Conservation (phyloP, 805 yeast species). For the Monosporozyma solicola region DNA sequence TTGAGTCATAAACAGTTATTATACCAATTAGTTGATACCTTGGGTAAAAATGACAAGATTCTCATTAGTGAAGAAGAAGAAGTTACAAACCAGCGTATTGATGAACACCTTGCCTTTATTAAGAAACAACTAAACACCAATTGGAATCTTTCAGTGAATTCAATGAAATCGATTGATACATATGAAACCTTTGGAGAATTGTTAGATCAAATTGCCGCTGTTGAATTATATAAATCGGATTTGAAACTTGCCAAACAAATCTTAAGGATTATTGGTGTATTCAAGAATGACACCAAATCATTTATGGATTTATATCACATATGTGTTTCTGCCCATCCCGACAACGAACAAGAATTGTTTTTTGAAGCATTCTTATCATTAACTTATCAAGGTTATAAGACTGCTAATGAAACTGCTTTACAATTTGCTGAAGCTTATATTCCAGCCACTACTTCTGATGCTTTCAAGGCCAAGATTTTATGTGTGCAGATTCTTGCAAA, state of each 20-base stretch:
- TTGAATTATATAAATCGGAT: conserved; percentile 29
- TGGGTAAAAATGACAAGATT: conserved; percentile 11
- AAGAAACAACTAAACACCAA: background rate
- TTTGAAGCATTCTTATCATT: conserved; percentile 34
- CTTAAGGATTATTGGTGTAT: conserved; percentile 16
- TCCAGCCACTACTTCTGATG: conserved; percentile 19
- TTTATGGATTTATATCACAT: conserved; percentile 34
- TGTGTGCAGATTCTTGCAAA: conserved; percentile 37
- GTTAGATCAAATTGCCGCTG: conserved; percentile 24
- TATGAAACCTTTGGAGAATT: conserved; percentile 9
- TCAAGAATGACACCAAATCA: conserved; percentile 15
- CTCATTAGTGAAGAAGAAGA: conserved; percentile 11
- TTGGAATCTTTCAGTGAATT: background rate
- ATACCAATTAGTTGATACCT: conserved; percentile 6
- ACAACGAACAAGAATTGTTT: conserved; percentile 35
- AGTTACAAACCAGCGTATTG: conserved; percentile 3
- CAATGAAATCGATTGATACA: background rate
- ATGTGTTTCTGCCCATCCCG: conserved; percentile 33
- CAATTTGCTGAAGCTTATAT: conserved; percentile 34
- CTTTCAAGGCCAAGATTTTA: conserved; percentile 28
- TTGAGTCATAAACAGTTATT: conserved; percentile 7
- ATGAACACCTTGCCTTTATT: conserved; percentile 3
- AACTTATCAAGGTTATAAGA: conserved; percentile 33
- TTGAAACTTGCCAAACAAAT: conserved; percentile 15
- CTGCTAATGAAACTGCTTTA: conserved; percentile 24